Conservation (phyloP, 768 basidiomycete species). For the Russula sp. region DNA sequence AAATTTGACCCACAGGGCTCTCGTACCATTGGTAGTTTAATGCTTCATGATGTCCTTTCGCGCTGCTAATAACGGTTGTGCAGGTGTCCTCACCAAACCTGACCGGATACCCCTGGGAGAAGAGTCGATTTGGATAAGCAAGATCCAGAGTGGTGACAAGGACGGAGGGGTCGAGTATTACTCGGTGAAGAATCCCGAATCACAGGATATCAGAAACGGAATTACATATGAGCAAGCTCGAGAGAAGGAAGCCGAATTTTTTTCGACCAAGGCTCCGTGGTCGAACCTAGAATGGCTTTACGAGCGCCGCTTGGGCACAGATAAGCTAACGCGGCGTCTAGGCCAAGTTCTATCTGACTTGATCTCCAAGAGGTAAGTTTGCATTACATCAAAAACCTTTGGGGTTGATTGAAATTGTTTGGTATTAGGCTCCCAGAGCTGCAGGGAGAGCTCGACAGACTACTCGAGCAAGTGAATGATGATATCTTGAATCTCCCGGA, state of each 20-base stretch:
- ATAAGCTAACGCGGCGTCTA: constrained; percentile 20
- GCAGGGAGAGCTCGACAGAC: constrained; percentile 49
- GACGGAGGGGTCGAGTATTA: constrained; percentile 19
- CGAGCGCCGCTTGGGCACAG: constrained; percentile 26
- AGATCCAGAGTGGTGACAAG: constrained; percentile 7
- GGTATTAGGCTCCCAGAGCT: constrained; percentile 57
- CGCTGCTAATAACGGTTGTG: background rate
- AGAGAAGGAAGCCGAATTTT: constrained; percentile 18
- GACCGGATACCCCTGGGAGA: constrained; percentile 25
- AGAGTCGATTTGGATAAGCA: constrained; percentile 19
- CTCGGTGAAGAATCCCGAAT: constrained; percentile 29
- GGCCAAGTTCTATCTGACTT: constrained; percentile 19
- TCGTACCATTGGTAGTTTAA: constrained; percentile 61
- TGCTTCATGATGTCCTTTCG: background rate
- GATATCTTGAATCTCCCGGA: constrained; percentile 40
- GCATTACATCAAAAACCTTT: background rate
- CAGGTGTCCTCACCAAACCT: constrained; percentile 25
- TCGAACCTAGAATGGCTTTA: constrained; percentile 20
- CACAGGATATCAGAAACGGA: constrained; percentile 18
- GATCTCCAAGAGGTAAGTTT: constrained; percentile 25
- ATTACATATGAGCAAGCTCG: constrained; percentile 29
- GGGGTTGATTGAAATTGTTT: background rate
- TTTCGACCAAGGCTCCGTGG: constrained; percentile 20
- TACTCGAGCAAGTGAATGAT: constrained; percentile 40
- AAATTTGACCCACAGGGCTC: constrained; percentile 57